Evolutionary conservation across 1,284 basidiomycete genomes (phyloP).

Genomic region (Termitomyces sp.): DNA sequence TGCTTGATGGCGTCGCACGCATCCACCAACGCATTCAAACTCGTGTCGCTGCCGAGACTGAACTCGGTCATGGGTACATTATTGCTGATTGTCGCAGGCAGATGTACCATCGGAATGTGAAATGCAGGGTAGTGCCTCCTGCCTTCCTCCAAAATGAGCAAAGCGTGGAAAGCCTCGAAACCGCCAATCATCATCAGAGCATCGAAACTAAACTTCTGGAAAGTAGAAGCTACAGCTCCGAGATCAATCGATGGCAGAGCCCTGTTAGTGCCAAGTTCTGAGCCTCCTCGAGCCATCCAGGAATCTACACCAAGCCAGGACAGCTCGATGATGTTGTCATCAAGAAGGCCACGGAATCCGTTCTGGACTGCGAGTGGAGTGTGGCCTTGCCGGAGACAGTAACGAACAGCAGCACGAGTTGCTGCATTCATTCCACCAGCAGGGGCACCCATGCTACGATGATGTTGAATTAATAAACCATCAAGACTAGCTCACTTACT

Average conservation of each 20-base stretch:
- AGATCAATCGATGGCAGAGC: constrained; percentile 82
- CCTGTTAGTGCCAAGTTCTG: constrained; percentile 96
- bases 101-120: constrained; percentile 89
- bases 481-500: constrained; percentile 50
- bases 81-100: constrained; percentile 95
- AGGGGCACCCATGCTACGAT: constrained; percentile 82
- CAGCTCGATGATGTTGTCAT: constrained; percentile 82
- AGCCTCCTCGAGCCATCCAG: constrained; percentile 96
- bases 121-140: constrained; percentile 84
- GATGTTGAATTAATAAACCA: not conserved
- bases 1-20: constrained; percentile 99
- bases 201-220: constrained; percentile 84
- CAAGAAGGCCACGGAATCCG: constrained; percentile 90
- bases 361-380: constrained; percentile 90
- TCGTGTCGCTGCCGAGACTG: constrained; percentile 92
- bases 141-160: constrained; percentile 77
- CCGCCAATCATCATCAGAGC: constrained; percentile 90
- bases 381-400: constrained; percentile 90
- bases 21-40: constrained; percentile 94
- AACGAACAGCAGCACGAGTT: constrained; percentile 89
- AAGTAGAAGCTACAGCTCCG: constrained; percentile 81
- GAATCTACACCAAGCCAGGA: constrained; percentile 97
- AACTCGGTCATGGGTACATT: constrained; percentile 98
- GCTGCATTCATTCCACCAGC: constrained; percentile 99
- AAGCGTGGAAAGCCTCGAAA: constrained; percentile 87